phyloP scores from a whole-genome alignment of 768 basidiomycete genomes.

The Leucocoprinus birnbaumii region DNA sequence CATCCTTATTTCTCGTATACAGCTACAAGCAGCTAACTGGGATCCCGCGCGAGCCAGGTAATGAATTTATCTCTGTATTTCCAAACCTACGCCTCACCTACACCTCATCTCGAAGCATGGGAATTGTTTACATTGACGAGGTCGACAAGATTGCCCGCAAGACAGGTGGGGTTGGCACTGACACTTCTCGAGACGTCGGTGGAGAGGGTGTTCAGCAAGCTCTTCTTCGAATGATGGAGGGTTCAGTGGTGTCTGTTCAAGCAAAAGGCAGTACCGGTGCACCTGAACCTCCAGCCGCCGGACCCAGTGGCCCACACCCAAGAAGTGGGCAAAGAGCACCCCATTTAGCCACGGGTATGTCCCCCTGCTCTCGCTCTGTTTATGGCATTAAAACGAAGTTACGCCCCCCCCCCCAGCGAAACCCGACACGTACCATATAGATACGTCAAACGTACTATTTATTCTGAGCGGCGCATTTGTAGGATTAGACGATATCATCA shows the following conservation, averaged over 20 bases:
- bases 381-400: not conserved
- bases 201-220: constrained; percentile 97
- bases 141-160: constrained; percentile 89
- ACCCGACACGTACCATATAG: constrained; percentile 71
- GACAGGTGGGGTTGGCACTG: constrained; percentile 46
- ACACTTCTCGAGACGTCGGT: constrained; percentile 83
- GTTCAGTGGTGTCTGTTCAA: constrained; percentile 79
- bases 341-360: constrained; percentile 33
- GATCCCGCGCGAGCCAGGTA: constrained; percentile 86
- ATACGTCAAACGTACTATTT: constrained; percentile 92
- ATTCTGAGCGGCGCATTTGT: constrained; percentile 95
- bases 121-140: constrained; percentile 97
- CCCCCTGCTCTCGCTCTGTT: no score
- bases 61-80: constrained; percentile 3
- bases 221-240: constrained; percentile 92
- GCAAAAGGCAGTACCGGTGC: constrained; percentile 53
- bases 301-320: constrained; percentile 43
- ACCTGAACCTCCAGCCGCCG: constrained; percentile 41
- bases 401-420: constrained; percentile 32
- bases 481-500: constrained; percentile 81
- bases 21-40: constrained; percentile 90
- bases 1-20: not conserved
- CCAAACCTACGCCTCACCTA: not conserved
- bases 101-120: constrained; percentile 51
- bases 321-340: constrained; percentile 49